A percentile compares a stretch with the other conserved stretches of the same genome.
Conservation (phyloP, 495 filamentous ascomycete species). For the Elasticomyces elasticus region DNA sequence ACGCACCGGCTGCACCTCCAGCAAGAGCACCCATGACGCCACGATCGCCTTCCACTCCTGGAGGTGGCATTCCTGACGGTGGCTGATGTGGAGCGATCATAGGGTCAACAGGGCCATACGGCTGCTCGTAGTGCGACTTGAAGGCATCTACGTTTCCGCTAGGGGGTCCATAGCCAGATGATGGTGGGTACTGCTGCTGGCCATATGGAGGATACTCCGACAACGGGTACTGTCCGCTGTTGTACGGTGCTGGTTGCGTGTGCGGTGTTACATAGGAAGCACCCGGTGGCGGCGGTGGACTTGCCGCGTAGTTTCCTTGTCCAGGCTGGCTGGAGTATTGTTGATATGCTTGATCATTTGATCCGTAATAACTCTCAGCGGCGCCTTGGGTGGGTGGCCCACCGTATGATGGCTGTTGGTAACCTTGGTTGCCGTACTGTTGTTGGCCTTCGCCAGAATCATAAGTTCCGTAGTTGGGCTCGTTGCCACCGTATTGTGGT, state of each 20-base stretch:
- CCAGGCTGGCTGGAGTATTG: not conserved
- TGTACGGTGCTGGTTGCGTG: not conserved
- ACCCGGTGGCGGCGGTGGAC: not conserved
- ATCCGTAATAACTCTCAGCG: conserved; percentile 9
- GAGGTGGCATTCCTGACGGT: not conserved
- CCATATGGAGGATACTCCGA: not conserved
- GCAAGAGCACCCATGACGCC: conserved; percentile 31
- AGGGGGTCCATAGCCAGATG: not conserved
- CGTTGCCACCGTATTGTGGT: not conserved
- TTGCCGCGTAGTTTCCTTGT: not conserved
- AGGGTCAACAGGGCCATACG: conserved; percentile 5
- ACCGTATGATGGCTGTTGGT: conserved; percentile 1
- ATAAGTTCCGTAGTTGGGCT: conserved; percentile 1
- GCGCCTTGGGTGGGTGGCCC: not conserved
- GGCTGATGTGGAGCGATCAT: not conserved
- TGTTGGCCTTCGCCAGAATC: not conserved
- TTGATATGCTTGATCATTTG: conserved; percentile 8
- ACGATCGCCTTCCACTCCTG: conserved; percentile 29
- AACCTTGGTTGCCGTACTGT: not conserved
- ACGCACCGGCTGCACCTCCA: conserved; percentile 31
- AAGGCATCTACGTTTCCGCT: conserved; percentile 4
- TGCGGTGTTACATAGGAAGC: not conserved
- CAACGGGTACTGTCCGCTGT: not conserved
- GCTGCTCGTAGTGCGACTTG: conserved; percentile 7
- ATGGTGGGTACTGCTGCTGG: conserved; percentile 4